These are phyloP conservation scores for Dactylellina sp. DNA, from an alignment of 2,329 filamentous ascomycete species.

Conservation along the genomic window DNA sequence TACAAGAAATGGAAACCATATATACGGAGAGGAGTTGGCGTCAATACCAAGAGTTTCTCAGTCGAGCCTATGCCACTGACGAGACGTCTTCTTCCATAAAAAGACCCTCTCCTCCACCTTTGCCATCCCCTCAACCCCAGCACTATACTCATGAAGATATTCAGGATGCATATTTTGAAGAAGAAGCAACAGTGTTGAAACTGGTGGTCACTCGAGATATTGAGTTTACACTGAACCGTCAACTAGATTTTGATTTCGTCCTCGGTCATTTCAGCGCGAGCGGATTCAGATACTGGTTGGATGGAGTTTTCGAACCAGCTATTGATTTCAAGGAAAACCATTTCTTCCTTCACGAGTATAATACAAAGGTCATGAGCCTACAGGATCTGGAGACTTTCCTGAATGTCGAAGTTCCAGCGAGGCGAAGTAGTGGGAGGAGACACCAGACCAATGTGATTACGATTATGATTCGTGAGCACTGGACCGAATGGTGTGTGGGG, in stretches of 20 bases:
- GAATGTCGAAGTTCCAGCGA: constrained; percentile 28
- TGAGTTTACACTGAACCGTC: constrained; percentile 45
- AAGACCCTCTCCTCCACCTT: neutral
- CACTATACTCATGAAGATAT: neutral
- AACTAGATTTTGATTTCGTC: constrained; percentile 33
- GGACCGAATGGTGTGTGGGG: constrained; percentile 27
- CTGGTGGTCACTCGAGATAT: constrained; percentile 41
- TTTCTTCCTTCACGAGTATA: constrained; percentile 33
- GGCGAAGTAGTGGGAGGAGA: constrained; percentile 5
- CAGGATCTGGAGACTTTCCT: constrained; percentile 49
- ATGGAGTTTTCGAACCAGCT: constrained; percentile 31
- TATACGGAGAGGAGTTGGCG: constrained; percentile 38
- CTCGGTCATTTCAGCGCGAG: constrained; percentile 36
- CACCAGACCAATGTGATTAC: constrained; percentile 28
- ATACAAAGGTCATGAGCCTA: constrained; percentile 26
- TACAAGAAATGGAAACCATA: constrained; percentile 49
- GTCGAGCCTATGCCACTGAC: constrained; percentile 12
- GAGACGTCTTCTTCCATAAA: constrained; percentile 4
- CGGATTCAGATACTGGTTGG: constrained; percentile 41
- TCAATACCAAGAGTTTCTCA: constrained; percentile 43
- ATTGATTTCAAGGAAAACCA: constrained; percentile 44
- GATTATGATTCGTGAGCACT: constrained; percentile 45
- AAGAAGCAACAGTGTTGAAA: constrained; percentile 5
- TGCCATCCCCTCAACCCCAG: neutral
- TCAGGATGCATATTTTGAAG: neutral